Evolutionary conservation across 441 rosid genomes (phyloP).

Genomic region (Brassica hybrid): DNA sequence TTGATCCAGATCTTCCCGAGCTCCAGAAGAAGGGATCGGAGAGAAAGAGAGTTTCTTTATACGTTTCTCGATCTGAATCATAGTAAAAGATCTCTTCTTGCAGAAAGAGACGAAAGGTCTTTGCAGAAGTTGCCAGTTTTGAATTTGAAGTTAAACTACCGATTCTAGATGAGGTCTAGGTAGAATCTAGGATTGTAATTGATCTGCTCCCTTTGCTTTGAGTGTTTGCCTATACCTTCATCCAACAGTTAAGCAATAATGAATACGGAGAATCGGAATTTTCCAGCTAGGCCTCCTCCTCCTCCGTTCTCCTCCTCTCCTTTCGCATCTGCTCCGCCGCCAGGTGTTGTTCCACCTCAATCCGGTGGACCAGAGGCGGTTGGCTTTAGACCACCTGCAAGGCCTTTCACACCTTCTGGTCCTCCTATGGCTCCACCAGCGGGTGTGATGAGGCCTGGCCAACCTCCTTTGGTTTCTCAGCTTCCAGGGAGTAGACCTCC

Average conservation of each 20-base stretch:
- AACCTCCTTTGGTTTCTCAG: constrained; percentile 52
- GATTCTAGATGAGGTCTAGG: constrained; percentile 13
- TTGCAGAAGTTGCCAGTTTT: constrained; percentile 10
- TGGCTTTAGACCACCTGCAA: constrained; percentile 57
- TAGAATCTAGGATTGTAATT: constrained; percentile 33
- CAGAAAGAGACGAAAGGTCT: not conserved
- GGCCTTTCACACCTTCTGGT: constrained; percentile 57
- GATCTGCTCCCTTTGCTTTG: constrained; percentile 22
- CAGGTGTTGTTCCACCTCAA: constrained; percentile 63
- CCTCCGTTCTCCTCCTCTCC: constrained; percentile 44
- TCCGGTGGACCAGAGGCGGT: constrained; percentile 61
- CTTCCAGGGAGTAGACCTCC: constrained; percentile 48
- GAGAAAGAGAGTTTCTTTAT: not conserved
- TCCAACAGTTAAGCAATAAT: constrained; percentile 42
- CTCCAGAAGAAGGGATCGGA: not conserved
- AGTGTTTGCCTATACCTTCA: constrained; percentile 15
- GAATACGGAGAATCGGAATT: constrained; percentile 75
- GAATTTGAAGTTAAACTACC: too few species aligned
- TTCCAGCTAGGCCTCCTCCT: constrained; percentile 56
- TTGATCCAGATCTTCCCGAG: constrained; percentile 39
- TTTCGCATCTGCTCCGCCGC: constrained; percentile 67
- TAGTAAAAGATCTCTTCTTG: not conserved
- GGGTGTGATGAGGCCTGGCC: constrained; percentile 57
- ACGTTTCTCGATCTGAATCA: not conserved
- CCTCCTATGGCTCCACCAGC: constrained; percentile 47